Base-by-base conservation (phyloP, 768 basidiomycete species). In the Chalciporus chontae region DNA sequence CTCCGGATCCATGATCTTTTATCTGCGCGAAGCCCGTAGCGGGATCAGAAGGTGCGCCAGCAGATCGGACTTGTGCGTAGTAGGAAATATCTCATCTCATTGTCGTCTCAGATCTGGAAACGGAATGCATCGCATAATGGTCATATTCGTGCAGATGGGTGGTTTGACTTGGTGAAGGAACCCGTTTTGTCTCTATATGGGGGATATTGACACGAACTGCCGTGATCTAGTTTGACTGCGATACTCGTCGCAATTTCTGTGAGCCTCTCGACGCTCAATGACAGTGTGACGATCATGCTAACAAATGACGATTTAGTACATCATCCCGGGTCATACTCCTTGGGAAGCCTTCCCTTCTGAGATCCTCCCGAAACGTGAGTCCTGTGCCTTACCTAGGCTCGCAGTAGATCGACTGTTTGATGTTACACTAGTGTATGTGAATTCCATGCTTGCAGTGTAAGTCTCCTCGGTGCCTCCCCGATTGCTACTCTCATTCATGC, bases 1-100 rank as follows among this genome's bases (percentile, higher is more conserved):
- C 14, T 15, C 45, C 2, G 45, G 7, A 6, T 42, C 51, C n/a
- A 52, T 52, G 51, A 38, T 52, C 10, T 47, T 42, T 43, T 52
- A 42, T 34, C 45, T 52, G 4, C 45, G 40, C 0, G 51, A 52
- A 26, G 45, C 40, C 5, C 45, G 45, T 11, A 47, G 40, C 9
- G 50, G 50, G 4, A 19, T 47, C 23, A 43, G 11, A 31, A 51
- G 50, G 50, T 47, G 32, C 2, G 40, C 26, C 9, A 10, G 10
- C 31, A 29, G 8, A 29, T 29, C 7, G 27, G 27, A 11, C 8
- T 29, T 4, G 8, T 8, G 27, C 2, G 11, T 11, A 5, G 11
- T 29, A 11, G 27, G 27, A 11, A 29, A 29, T 11, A 2, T 2
- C 27, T 29, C 8, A 29, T 5, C 31, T 11, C 26, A 14, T 4